A percentile compares a stretch with the other conserved stretches of the same genome.
These are phyloP conservation scores for Neurospora discreta DNA, from an alignment of 495 filamentous ascomycete genomes.

Conservation along the genomic window DNA sequence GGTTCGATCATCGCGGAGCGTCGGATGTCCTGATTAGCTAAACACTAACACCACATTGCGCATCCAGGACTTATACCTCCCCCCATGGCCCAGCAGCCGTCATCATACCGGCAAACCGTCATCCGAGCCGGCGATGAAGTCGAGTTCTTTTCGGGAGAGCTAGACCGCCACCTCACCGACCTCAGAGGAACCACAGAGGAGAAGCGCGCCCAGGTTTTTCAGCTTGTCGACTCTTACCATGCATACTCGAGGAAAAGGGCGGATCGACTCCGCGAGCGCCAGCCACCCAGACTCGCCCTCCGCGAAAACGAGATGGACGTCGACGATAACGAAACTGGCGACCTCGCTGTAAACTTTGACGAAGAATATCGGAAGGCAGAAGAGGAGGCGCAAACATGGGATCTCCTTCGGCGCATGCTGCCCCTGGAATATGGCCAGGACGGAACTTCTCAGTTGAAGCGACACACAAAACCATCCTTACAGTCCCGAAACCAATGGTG, in stretches of 20 bases:
- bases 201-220: slow-evolving; percentile 31
- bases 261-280: slow-evolving; percentile 24
- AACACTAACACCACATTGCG: slow-evolving; percentile 1
- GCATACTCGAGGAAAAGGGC: slow-evolving; percentile 28
- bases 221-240: slow-evolving; percentile 33
- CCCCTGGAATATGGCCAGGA: slow-evolving; percentile 38
- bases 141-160: slow-evolving; percentile 33
- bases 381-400: slow-evolving; percentile 78
- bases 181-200: slow-evolving; percentile 21
- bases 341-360: slow-evolving; percentile 21
- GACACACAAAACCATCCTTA: not conserved
- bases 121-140: slow-evolving; percentile 29
- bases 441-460: slow-evolving; percentile 20
- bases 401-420: slow-evolving; percentile 54
- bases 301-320: slow-evolving; percentile 47
- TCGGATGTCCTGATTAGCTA: not conserved
- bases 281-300: slow-evolving; percentile 1
- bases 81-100: slow-evolving; percentile 15
- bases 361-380: slow-evolving; percentile 31
- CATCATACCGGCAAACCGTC: slow-evolving; percentile 16
- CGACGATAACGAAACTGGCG: slow-evolving; percentile 30
- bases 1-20: slow-evolving; percentile 3
- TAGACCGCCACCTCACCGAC: slow-evolving; percentile 29
- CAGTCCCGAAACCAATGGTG: slow-evolving; percentile 24
- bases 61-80: not conserved